A percentile compares a stretch with the other conserved stretches of the same genome.
phyloP scores from a whole-genome alignment of 805 yeast species.

The Yamadazyma kitorensis region DNA sequence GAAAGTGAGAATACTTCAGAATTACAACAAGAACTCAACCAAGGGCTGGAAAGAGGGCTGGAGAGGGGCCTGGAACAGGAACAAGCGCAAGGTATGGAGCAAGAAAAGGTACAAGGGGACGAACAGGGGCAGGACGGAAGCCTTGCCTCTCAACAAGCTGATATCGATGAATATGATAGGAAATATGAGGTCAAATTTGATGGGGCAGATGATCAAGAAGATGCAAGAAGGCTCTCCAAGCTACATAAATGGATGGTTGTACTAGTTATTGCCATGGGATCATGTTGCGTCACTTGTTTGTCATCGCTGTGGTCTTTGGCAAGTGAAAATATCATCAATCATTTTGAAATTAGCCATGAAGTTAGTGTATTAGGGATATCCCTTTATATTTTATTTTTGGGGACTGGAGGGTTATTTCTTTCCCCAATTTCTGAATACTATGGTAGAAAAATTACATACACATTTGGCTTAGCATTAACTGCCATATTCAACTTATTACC shows the following conservation, averaged over 20 bases:
- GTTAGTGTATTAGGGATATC: slow-evolving; percentile 26
- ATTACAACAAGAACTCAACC: no score
- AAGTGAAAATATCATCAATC: slow-evolving; percentile 18
- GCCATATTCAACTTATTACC: slow-evolving; percentile 24
- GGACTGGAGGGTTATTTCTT: slow-evolving; percentile 33
- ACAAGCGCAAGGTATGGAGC: no score
- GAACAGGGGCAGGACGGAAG: no score
- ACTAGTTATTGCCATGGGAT: slow-evolving; percentile 18
- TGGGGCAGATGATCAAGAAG: slow-evolving; percentile 24
- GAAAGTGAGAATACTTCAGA: no score
- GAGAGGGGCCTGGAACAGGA: no score
- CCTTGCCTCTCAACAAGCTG: no score
- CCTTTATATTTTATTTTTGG: slow-evolving; percentile 25
- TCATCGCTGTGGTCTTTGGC: slow-evolving; percentile 31
- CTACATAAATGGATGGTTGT: slow-evolving; percentile 27
- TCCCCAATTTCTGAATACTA: slow-evolving; percentile 62
- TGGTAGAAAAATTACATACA: slow-evolving; percentile 56
- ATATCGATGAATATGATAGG: no score
- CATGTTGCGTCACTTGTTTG: slow-evolving; percentile 26
- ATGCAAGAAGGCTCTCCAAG: slow-evolving; percentile 19
- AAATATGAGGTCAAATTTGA: slow-evolving; percentile 20
- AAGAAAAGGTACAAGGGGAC: no score
- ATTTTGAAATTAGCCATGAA: slow-evolving; percentile 22
- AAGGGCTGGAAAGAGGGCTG: no score
- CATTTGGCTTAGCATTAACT: slow-evolving; percentile 22